Evolutionary conservation across 257 asterid species (phyloP), one percentile per base, ranked within the genome.

Genomic region (Paraleonurus japonicus): DNA sequence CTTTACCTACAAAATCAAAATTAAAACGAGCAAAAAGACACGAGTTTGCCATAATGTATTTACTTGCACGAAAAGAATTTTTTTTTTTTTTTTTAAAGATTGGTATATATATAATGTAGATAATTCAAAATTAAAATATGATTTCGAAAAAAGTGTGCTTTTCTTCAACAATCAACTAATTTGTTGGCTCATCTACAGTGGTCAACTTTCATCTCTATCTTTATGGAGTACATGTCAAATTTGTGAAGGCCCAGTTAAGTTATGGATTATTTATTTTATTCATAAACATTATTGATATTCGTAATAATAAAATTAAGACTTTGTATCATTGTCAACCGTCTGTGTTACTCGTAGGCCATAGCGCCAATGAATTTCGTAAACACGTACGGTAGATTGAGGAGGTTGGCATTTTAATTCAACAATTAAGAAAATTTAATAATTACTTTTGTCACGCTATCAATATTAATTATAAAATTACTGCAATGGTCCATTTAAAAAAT

Each of bases 151-250:
- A 7, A 7, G 0, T 37, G 1, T 7, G 8, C 2, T 30, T 30
- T 39, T 3, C 3, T 12, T 45, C 19, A 3, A 12, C 59, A 51
- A 19, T 27, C 22, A 10, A 47, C 37, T 11, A 53, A n/a, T 19
- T 41, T 30, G n/a, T 22, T 27, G 61, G 50, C 39, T 15, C 57
- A 68, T 75, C 67, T 33, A 76, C 67, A 69, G 76, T 75, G 66
- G 79, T 75, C 75, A 75, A 75, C 74, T 66, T 58, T 57, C 53
- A 41, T 43, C 51, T 58, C 15, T 17, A 11, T n/a, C 27, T 55
- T 33, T 8, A 23, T 13, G 33, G 16, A 17, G 11, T 23, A 41
- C 59, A 33, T 57, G 67, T 39, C 67, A 24, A 39, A 57, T 39
- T 22, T n/a, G 7, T 19, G 11, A 23, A 35, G 57, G 35, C 9